phyloP scores from a whole-genome alignment of 805 yeast species.

The Candida ficus region DNA sequence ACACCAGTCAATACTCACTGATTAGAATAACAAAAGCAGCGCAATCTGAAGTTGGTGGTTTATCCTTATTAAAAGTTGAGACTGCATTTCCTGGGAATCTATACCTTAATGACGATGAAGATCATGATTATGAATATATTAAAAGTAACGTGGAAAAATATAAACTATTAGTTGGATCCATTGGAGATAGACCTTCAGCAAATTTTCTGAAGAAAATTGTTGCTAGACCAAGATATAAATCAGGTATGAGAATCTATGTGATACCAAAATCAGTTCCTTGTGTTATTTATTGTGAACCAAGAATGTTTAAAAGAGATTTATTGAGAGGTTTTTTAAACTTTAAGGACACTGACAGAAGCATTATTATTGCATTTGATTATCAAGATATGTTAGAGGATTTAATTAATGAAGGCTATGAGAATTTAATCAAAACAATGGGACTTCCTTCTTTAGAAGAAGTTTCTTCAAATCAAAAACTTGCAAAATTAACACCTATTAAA shows the following conservation, averaged over 20 bases:
- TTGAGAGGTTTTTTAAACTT: conserved; percentile 43
- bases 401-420: conserved; percentile 12
- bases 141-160: conserved; percentile 17
- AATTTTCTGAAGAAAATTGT: conserved; percentile 50
- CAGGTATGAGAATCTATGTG: conserved; percentile 55
- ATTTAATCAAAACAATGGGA: conserved; percentile 10
- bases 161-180: conserved; percentile 20
- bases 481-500: too few species aligned
- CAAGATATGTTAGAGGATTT: conserved; percentile 15
- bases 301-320: conserved; percentile 48
- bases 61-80: conserved; percentile 47
- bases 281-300: conserved; percentile 42
- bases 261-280: conserved; percentile 37
- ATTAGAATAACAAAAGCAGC: conserved; percentile 52
- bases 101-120: conserved; percentile 45
- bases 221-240: conserved; percentile 59
- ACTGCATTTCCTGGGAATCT: conserved; percentile 50
- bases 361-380: conserved; percentile 29
- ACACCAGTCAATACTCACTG: conserved; percentile 36
- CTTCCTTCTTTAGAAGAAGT: conserved; percentile 18
- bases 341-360: conserved; percentile 21
- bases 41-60: conserved; percentile 45
- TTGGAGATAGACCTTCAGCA: conserved; percentile 40
- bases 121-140: conserved; percentile 18
- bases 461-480: too few species aligned